A percentile compares a stretch with the other conserved stretches of the same genome.
These are phyloP conservation scores for Cenchrus fungigraminus DNA, from an alignment of 176 grass and related monocot genomes.

Conservation along the genomic window DNA sequence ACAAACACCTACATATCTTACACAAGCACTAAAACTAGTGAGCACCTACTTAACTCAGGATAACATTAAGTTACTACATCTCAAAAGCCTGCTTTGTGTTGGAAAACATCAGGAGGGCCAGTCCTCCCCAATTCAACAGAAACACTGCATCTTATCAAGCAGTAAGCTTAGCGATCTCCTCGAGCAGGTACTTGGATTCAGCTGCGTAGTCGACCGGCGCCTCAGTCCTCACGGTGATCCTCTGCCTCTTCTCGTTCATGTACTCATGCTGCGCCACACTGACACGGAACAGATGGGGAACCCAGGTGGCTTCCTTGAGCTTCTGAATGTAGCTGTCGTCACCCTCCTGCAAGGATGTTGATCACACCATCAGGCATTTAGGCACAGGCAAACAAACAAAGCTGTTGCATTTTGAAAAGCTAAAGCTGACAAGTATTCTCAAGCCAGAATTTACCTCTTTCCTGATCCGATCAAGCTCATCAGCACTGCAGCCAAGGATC, in stretches of 20 bases:
- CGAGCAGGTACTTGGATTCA: constrained; percentile 78
- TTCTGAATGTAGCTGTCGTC: constrained; percentile 81
- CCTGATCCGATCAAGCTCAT: constrained; percentile 83
- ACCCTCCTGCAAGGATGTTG: constrained; percentile 58
- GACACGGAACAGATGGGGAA: constrained; percentile 79
- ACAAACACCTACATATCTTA: constrained; percentile 35
- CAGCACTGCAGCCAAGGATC: constrained; percentile 88
- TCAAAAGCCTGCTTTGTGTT: background rate
- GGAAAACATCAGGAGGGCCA: background rate
- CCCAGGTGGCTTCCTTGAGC: constrained; percentile 87
- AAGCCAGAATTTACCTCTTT: constrained; percentile 57
- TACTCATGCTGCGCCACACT: constrained; percentile 71
- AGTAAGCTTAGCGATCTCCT: constrained; percentile 79
- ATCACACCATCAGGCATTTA: background rate
- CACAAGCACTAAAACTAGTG: background rate
- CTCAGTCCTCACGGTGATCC: constrained; percentile 77
- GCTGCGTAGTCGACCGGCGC: constrained; percentile 59
- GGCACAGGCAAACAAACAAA: background rate
- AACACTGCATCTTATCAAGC: constrained; percentile 28
- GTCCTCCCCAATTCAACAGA: background rate
- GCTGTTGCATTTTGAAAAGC: constrained; percentile 2
- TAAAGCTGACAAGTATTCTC: background rate
- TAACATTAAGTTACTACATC: background rate
- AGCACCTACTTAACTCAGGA: background rate
- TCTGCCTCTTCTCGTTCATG: constrained; percentile 84